These are phyloP conservation scores for Olyra latifolia DNA, from an alignment of 176 grass and related monocot species.

Conservation along the genomic window DNA sequence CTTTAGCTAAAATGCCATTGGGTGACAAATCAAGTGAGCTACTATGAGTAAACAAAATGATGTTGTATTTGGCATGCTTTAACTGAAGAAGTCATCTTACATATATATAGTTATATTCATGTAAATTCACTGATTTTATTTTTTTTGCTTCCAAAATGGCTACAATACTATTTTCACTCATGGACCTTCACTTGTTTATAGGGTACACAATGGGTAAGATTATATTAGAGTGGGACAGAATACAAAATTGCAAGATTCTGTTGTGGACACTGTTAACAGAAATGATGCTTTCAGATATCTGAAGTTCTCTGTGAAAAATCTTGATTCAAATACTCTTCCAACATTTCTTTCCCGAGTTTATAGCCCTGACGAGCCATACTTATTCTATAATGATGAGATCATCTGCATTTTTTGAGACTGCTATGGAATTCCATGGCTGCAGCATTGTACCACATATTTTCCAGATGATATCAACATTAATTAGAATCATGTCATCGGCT, in stretches of 20 bases:
- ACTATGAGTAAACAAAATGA: background rate
- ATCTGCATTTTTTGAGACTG: conserved; percentile 53
- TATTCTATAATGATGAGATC: conserved; percentile 30
- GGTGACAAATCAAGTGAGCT: background rate
- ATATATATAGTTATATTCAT: no score
- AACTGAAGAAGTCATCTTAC: conserved; percentile 3
- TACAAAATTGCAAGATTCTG: conserved; percentile 23
- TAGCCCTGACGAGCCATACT: conserved; percentile 21
- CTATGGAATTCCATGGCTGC: conserved; percentile 51
- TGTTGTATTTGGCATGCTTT: background rate
- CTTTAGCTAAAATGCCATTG: background rate
- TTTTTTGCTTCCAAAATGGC: background rate
- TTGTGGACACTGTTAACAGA: background rate
- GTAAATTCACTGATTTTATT: background rate
- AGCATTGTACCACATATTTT: conserved; percentile 45
- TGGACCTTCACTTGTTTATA: conserved; percentile 17
- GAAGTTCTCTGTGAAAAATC: conserved; percentile 43
- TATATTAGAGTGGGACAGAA: background rate
- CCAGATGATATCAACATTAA: conserved; percentile 44
- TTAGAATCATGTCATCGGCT: conserved; percentile 33
- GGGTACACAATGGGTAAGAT: conserved; percentile 47
- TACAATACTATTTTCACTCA: background rate
- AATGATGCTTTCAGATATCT: conserved; percentile 32
- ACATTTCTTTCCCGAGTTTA: conserved; percentile 54
- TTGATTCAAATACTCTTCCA: conserved; percentile 57